phyloP scores from a whole-genome alignment of 2,329 filamentous ascomycete species.

The Malbranchea zuffiana region DNA sequence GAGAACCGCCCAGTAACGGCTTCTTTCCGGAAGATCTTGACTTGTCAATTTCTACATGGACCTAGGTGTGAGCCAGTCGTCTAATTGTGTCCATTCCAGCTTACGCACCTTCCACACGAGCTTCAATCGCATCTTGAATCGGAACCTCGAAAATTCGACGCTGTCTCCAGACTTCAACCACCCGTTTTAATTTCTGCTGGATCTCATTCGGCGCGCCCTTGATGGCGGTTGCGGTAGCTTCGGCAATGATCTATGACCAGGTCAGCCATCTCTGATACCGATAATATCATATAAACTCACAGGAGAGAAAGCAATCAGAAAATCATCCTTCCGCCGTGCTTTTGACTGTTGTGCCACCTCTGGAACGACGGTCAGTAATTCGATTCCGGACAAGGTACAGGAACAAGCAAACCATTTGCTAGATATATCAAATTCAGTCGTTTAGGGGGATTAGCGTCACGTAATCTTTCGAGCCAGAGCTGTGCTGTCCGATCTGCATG shows the following conservation, averaged over 20 bases:
- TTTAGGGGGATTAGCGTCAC: slow-evolving; percentile 76
- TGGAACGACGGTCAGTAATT: slow-evolving; percentile 25
- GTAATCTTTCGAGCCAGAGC: slow-evolving; percentile 81
- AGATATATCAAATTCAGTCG: slow-evolving; percentile 87
- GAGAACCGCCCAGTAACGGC: slow-evolving; percentile 53
- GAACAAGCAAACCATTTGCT: slow-evolving; percentile 74
- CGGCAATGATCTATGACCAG: slow-evolving; percentile 56
- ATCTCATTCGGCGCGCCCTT: slow-evolving; percentile 78
- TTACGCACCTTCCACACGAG: slow-evolving; percentile 58
- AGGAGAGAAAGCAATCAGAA: slow-evolving; percentile 81
- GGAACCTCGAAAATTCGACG: slow-evolving; percentile 70
- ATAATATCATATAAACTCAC: slow-evolving; percentile 30
- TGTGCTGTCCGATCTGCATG: slow-evolving; percentile 86
- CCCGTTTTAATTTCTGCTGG: slow-evolving; percentile 74
- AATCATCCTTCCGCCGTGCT: slow-evolving; percentile 83
- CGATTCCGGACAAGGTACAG: not conserved
- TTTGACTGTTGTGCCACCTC: slow-evolving; percentile 96
- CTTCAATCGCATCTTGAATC: slow-evolving; percentile 71
- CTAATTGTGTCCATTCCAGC: not conserved
- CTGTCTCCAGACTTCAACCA: slow-evolving; percentile 90
- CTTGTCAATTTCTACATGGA: slow-evolving; percentile 44
- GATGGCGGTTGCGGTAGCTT: slow-evolving; percentile 83
- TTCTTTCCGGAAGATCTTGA: slow-evolving; percentile 43
- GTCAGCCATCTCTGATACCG: slow-evolving; percentile 17
- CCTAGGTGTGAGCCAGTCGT: not conserved